A percentile compares a stretch with the other conserved stretches of the same genome.
These are phyloP conservation scores for Globisporangium parvum DNA, from an alignment of 352 stramenopile species.

Conservation along the genomic window DNA sequence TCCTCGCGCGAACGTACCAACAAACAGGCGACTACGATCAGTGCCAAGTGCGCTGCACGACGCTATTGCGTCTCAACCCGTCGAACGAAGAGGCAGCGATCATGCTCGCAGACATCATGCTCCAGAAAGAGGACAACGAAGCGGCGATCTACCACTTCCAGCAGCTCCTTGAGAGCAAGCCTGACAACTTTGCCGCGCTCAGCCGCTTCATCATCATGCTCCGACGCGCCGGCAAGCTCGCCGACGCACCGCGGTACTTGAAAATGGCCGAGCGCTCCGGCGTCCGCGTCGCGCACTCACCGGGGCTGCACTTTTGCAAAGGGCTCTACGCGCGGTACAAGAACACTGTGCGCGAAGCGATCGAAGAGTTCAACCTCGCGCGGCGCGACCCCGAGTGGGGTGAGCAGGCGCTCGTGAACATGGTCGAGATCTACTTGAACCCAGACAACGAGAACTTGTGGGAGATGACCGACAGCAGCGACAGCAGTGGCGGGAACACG, in stretches of 20 bases:
- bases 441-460: conserved; percentile 91
- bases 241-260: conserved; percentile 61
- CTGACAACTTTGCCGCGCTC: conserved; percentile 88
- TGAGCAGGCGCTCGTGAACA: conserved; percentile 81
- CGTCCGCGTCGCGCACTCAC: conserved; percentile 63
- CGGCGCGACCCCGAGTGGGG: conserved; percentile 87
- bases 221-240: conserved; percentile 77
- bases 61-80: conserved; percentile 73
- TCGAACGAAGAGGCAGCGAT: conserved; percentile 83
- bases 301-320: conserved; percentile 89
- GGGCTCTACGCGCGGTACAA: conserved; percentile 86
- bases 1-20: conserved; percentile 68
- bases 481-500: conserved; percentile 27
- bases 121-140: conserved; percentile 86
- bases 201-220: conserved; percentile 87
- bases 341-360: conserved; percentile 89
- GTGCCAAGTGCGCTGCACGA: conserved; percentile 82
- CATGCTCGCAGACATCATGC: conserved; percentile 88
- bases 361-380: conserved; percentile 88
- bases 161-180: conserved; percentile 84
- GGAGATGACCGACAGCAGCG: conserved; percentile 37
- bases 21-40: conserved; percentile 75
- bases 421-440: conserved; percentile 94
- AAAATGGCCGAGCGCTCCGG: conserved; percentile 73
- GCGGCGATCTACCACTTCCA: conserved; percentile 87